phyloP scores from a whole-genome alignment of 140 eudicot species.

The Anethum foeniculum region DNA sequence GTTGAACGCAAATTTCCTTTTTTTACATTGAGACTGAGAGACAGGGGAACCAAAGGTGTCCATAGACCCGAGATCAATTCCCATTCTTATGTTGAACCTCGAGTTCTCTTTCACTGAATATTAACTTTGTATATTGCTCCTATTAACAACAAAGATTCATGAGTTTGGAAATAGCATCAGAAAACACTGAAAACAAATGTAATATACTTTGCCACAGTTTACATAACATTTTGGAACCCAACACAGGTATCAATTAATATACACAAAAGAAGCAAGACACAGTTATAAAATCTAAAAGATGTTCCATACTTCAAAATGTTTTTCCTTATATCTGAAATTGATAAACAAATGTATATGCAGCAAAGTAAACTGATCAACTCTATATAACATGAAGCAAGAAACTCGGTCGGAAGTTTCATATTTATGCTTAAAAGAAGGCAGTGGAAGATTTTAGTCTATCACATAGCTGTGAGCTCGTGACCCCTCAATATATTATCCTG shows the following conservation, averaged over 20 bases:
- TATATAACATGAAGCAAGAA: background rate
- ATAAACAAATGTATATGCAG: background rate
- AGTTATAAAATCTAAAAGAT: background rate
- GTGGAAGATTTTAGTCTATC: background rate
- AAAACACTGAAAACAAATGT: background rate
- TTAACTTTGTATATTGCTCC: conserved; percentile 26
- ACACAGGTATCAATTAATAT: background rate
- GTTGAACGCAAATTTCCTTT: conserved; percentile 43
- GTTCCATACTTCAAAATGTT: background rate
- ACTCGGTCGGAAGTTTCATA: background rate
- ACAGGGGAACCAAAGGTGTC: conserved; percentile 17
- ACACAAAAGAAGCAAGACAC: background rate
- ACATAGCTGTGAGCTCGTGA: background rate
- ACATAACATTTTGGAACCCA: background rate
- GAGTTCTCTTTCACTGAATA: background rate
- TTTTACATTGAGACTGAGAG: conserved; percentile 43
- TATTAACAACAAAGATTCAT: background rate
- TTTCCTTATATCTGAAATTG: background rate
- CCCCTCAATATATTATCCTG: background rate
- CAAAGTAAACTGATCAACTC: background rate
- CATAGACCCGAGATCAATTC: conserved; percentile 25
- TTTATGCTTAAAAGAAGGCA: background rate
- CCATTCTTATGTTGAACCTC: conserved; percentile 30
- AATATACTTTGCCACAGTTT: background rate
- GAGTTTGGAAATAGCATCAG: background rate